phyloP scores from a whole-genome alignment of 2,329 filamentous ascomycete genomes.

The Lasiodiplodia sp. region DNA sequence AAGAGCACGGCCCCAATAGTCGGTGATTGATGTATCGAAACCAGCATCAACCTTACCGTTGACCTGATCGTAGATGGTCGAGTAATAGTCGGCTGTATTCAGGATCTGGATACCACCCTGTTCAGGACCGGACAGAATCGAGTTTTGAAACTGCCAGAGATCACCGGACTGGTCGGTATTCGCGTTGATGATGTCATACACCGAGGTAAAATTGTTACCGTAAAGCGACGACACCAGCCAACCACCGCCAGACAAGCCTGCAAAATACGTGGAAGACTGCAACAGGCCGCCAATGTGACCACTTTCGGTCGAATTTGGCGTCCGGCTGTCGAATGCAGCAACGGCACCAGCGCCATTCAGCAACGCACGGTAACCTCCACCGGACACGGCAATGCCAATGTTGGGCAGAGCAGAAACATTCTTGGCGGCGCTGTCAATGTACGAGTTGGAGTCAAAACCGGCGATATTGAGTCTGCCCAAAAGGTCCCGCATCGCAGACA shows the following conservation, averaged over 20 bases:
- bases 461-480: constrained; percentile 75
- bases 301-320: constrained; percentile 63
- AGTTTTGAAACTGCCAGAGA: constrained; percentile 70
- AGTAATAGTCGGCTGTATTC: constrained; percentile 68
- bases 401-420: constrained; percentile 68
- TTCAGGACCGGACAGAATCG: constrained; percentile 65
- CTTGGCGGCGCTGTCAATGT: constrained; percentile 67
- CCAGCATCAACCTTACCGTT: constrained; percentile 67
- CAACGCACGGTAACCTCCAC: constrained; percentile 87
- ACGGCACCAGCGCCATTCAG: constrained; percentile 82
- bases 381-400: constrained; percentile 79
- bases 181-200: constrained; percentile 62
- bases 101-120: constrained; percentile 60
- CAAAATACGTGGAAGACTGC: constrained; percentile 80
- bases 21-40: constrained; percentile 75
- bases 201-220: constrained; percentile 77
- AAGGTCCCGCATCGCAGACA: constrained; percentile 77
- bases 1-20: constrained; percentile 88
- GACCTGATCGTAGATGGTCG: constrained; percentile 65
- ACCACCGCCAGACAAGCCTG: constrained; percentile 81
- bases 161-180: constrained; percentile 49
- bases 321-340: constrained; percentile 79
- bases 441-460: constrained; percentile 77
- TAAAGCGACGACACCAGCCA: constrained; percentile 87
- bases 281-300: constrained; percentile 82